Evolutionary conservation across 129 eudicot species (phyloP), one percentile per base, ranked within the genome.

Genomic region (Oenanthe sinensis): DNA sequence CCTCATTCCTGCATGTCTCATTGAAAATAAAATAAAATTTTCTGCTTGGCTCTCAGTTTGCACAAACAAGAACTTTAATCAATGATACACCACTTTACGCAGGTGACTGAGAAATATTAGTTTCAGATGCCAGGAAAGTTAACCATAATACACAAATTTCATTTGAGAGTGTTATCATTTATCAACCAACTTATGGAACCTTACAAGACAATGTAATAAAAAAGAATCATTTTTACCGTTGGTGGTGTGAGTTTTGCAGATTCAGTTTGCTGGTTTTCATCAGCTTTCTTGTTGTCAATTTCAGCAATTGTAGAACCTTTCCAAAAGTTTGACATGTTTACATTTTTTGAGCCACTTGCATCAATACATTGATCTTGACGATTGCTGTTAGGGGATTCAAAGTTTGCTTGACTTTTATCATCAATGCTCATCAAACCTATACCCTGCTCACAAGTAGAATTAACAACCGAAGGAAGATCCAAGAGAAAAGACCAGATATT

Each of bases 391-490:
- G 75, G 49, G 16, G 43, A 83, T 54, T n/a, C 76, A 67, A 24
- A 30, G 79, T 82, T 81, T 40, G 36, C 44, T 1, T 43, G 80
- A 77, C 80, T 63, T 39, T 48, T 77, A 52, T 87, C 89, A 49
- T 81, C 40, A 19, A 89, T 89, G 78, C 81, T 85, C 86, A 87
- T 84, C 39, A 78, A 83, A 76, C 86, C 85, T 68, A 89, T 76
- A 62, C 87, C 88, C 79, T 83, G 81, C 83, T 95, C 91, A 80
- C 96, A 91, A 78, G 91, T 76, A 46, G 97, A 80, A 78, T 85
- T 86, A 22, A 74, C 88, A 71, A 46, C 86, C 36, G 87, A 85
- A 44, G 90, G 90, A 73, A 80, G 45, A 71, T 87, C 89, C 43
- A 71, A 62, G 60, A 87, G 72, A 73, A 89, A 89, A 6, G 89